phyloP scores from a whole-genome alignment of 768 basidiomycete genomes.

The Agaricus subrufescens region DNA sequence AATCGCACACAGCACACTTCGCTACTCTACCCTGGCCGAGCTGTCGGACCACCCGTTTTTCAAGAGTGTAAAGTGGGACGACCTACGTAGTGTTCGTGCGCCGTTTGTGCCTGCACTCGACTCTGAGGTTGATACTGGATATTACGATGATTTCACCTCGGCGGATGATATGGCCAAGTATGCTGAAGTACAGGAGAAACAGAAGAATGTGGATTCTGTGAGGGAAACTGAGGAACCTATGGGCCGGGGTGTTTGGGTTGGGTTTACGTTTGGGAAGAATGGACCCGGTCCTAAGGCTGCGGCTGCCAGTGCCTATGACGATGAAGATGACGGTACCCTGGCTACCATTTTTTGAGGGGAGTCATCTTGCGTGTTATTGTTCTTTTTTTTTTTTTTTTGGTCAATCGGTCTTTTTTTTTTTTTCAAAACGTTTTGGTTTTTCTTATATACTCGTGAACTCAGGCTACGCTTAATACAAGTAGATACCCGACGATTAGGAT shows the following conservation, averaged over 20 bases:
- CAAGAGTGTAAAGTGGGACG: conserved; percentile 66
- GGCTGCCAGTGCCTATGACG: conserved; percentile 22
- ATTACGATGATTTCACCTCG: conserved; percentile 88
- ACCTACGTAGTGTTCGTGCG: conserved; percentile 68
- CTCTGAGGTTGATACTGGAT: conserved; percentile 91
- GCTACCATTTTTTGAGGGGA: conserved; percentile 53
- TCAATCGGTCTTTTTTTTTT: background rate
- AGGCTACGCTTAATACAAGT: background rate
- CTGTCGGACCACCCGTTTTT: conserved; percentile 85
- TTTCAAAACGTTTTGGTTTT: background rate
- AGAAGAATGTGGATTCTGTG: conserved; percentile 87
- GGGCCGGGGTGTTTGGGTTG: conserved; percentile 81
- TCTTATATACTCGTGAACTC: background rate
- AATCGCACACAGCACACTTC: conserved; percentile 81
- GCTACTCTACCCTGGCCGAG: conserved; percentile 70
- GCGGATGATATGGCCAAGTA: conserved; percentile 98
- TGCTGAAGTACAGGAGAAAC: conserved; percentile 97
- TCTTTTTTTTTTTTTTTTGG: too few relatives aligned
- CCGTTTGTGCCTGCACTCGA: conserved; percentile 96
- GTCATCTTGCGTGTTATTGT: too few relatives aligned
- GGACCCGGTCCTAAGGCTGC: conserved; percentile 54
- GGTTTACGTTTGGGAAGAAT: conserved; percentile 89
- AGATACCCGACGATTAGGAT: too few relatives aligned
- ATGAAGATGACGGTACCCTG: conserved; percentile 46
- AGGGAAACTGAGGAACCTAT: conserved; percentile 80